Evolutionary conservation across 352 stramenopile species (phyloP), one percentile per base, ranked within the genome.

Genomic region (Globisporangium parvum): DNA sequence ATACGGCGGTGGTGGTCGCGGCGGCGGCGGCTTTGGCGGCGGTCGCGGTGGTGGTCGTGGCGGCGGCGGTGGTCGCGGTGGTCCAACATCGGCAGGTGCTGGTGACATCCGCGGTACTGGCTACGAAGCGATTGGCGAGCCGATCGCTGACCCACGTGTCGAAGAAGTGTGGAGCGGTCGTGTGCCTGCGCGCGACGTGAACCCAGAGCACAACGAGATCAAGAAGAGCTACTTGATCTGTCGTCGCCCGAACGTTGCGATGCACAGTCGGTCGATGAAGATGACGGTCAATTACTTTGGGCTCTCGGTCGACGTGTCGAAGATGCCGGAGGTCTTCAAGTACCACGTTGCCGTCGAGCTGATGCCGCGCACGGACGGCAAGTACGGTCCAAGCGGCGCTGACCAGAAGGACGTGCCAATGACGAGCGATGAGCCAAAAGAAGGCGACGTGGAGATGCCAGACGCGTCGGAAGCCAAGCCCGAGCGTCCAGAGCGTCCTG

Each of bases 241-340:
- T 46, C 66, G 55, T 2, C 78, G 81, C 14, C 77, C 77, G 3
- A 66, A 67, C 35, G 50, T 77, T 24, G 66, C 63, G 0, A 59
- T 48, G 4, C 52, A 53, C 18, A 75, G 73, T 15, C 72, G 73
- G 10, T 73, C 60, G 0, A 70, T 76, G 37, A 66, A 66, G 12
- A 42, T 91, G 44, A 60, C 69, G 8, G 70, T 85, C 4, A 92
- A 92, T 51, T 87, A 86, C 63, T 90, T 89, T 47, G 60, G 55
- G 15, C 50, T 92, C 10, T 71, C 68, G n/a, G 39, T 92, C 6
- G 71, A 88, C 40, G 20, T 14, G 39, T 54, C 60, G 18, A 65
- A 44, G 3, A 62, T 66, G 10, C 21, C 51, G 0, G 79, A 92
- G 50, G 71, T 90, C 37, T 88, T 85, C 59, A 88, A 90, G 56